Evolutionary conservation across 2,329 filamentous ascomycete genomes (phyloP).

Genomic region (Cercospora canescens): DNA sequence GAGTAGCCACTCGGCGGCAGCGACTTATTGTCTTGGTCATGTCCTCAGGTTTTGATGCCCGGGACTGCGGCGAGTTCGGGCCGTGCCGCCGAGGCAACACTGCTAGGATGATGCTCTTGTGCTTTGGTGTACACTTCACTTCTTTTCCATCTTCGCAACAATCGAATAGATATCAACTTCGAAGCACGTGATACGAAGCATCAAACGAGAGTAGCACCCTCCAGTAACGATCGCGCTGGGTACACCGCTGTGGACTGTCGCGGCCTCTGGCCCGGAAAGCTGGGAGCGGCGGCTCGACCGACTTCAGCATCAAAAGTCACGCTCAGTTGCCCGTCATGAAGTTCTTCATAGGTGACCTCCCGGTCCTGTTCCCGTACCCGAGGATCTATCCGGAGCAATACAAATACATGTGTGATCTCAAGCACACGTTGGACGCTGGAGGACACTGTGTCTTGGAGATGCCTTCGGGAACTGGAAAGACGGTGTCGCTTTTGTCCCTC

Average conservation of each 20-base stretch:
- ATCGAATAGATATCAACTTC: not conserved
- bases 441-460: slow-evolving; percentile 98
- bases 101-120: not conserved
- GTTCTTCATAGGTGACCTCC: slow-evolving; percentile 76
- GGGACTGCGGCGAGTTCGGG: not conserved
- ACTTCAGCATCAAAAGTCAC: not conserved
- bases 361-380: slow-evolving; percentile 72
- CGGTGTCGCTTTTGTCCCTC: slow-evolving; percentile 87
- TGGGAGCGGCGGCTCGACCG: not conserved
- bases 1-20: not conserved
- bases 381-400: slow-evolving; percentile 74
- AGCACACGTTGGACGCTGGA: slow-evolving; percentile 85
- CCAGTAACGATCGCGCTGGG: not conserved
- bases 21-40: not conserved
- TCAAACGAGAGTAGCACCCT: not conserved
- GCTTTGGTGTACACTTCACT: not conserved
- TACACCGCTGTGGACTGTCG: not conserved
- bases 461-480: slow-evolving; percentile 98
- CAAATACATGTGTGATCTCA: slow-evolving; percentile 83
- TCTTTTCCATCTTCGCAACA: not conserved
- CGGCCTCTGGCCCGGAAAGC: not conserved
- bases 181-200: not conserved
- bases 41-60: not conserved
- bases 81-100: not conserved
- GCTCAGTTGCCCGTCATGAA: slow-evolving; percentile 61